Evolutionary conservation across 352 stramenopile genomes (phyloP).

Genomic region (Phytophthora aleatoria): DNA sequence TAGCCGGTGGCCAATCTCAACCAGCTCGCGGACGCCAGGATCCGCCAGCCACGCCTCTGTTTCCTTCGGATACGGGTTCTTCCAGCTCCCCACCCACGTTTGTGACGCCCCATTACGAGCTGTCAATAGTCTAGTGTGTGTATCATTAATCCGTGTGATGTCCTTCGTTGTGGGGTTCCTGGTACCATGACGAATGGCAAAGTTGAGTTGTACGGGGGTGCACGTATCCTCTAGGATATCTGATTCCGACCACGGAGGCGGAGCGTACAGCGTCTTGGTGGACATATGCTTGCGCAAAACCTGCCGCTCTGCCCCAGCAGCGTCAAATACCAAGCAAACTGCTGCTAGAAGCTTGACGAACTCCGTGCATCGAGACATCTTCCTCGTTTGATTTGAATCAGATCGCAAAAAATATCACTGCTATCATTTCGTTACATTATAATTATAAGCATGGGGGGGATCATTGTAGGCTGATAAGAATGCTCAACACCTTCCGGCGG

Average conservation of each 20-base stretch:
- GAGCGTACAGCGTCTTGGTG: conserved; percentile 78
- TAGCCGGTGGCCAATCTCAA: conserved; percentile 59
- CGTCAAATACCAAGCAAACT: background rate
- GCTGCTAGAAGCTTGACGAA: conserved; percentile 12
- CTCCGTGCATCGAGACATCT: conserved; percentile 10
- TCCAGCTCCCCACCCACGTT: conserved; percentile 54
- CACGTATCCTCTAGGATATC: conserved; percentile 30
- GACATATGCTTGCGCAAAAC: conserved; percentile 71
- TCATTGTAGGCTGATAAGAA: background rate
- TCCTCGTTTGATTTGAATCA: background rate
- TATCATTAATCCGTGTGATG: conserved; percentile 57
- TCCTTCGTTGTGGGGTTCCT: conserved; percentile 82
- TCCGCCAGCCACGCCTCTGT: conserved; percentile 59
- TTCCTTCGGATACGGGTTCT: conserved; percentile 49
- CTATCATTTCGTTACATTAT: conserved; percentile 15
- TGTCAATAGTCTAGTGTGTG: conserved; percentile 45
- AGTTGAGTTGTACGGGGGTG: conserved; percentile 71
- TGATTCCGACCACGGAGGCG: conserved; percentile 13
- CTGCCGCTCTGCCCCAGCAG: conserved; percentile 19
- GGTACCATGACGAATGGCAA: conserved; percentile 78
- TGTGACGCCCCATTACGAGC: background rate
- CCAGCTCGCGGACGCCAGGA: conserved; percentile 62
- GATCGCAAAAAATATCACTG: background rate
- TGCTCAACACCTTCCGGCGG: conserved; percentile 40
- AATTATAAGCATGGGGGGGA: background rate